Evolutionary conservation across 192 early-diverging fungal species (phyloP).

Genomic region (Mortierella alpina): DNA sequence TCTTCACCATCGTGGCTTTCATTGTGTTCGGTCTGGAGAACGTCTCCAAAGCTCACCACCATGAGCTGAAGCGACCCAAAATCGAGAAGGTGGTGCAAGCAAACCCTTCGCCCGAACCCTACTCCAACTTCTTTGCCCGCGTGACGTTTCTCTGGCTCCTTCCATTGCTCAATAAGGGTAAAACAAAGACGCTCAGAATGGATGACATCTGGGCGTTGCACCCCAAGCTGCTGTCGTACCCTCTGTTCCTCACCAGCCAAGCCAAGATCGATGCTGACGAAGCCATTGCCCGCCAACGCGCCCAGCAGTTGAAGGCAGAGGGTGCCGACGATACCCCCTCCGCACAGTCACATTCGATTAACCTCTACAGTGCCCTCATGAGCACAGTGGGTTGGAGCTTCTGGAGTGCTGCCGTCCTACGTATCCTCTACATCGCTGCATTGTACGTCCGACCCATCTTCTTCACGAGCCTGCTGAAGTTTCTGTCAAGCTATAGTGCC

Average conservation of each 20-base stretch:
- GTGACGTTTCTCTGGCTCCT: conserved; percentile 54
- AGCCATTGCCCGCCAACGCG: conserved; percentile 11
- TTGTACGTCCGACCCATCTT: conserved; percentile 69
- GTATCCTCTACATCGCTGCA: conserved; percentile 12
- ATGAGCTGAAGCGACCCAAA: conserved; percentile 6
- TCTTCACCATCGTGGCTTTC: conserved; percentile 25
- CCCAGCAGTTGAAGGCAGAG: background rate
- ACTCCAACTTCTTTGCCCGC: conserved; percentile 33
- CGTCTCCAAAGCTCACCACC: conserved; percentile 7
- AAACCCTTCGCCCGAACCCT: conserved; percentile 36
- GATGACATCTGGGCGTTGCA: conserved; percentile 41
- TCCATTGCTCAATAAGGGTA: conserved; percentile 44
- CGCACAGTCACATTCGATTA: background rate
- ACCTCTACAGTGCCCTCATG: background rate
- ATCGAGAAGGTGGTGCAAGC: background rate
- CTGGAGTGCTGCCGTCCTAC: conserved; percentile 13
- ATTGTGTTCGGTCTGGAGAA: conserved; percentile 21
- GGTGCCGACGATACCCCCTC: background rate
- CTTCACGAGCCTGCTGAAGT: conserved; percentile 64
- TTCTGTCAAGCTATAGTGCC: conserved; percentile 25
- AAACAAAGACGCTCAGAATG: conserved; percentile 22
- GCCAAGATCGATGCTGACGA: conserved; percentile 34
- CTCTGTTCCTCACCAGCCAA: conserved; percentile 24
- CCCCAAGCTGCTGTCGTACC: conserved; percentile 34
- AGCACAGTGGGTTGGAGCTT: conserved; percentile 15